A percentile compares a stretch with the other conserved stretches of the same genome.
phyloP scores from a whole-genome alignment of 768 basidiomycete genomes.

The Hortiboletus flavorubellus region DNA sequence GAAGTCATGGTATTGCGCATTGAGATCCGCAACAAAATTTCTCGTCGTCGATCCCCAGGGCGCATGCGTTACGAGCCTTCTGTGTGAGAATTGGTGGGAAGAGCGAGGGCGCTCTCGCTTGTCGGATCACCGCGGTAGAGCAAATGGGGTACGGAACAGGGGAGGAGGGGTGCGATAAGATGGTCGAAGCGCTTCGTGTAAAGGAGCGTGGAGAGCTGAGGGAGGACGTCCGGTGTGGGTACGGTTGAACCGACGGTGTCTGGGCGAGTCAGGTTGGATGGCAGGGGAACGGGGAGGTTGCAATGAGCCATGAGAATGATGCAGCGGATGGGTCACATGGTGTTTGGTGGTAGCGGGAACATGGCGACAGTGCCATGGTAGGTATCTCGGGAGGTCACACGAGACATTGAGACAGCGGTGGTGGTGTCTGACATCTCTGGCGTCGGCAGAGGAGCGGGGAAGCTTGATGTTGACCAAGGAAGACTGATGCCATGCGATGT shows the following conservation, averaged over 20 bases:
- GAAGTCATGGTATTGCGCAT: conserved; percentile 93
- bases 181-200: conserved; percentile 60
- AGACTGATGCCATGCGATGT: conserved; percentile 6
- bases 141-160: too few species aligned
- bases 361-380: conserved; percentile 24
- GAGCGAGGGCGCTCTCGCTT: conserved; percentile 7
- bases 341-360: conserved; percentile 24
- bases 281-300: conserved; percentile 24
- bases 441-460: conserved; percentile 13
- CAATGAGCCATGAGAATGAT: conserved; percentile 33
- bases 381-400: conserved; percentile 21
- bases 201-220: conserved; percentile 60
- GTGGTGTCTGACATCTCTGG: conserved; percentile 1
- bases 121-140: conserved; percentile 27
- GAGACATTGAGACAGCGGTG: conserved; percentile 6
- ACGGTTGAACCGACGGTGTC: conserved; percentile 17
- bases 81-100: conserved; percentile 15
- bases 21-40: conserved; percentile 42
- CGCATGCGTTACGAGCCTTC: conserved; percentile 42
- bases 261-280: conserved; percentile 11
- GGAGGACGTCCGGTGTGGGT: conserved; percentile 68
- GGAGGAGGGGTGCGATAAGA: conserved; percentile 55
- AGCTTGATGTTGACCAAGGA: conserved; percentile 31
- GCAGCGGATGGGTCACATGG: conserved; percentile 36
- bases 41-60: too few species aligned